Evolutionary conservation across 495 filamentous ascomycete species (phyloP).

Genomic region (Penicillium nucicola): DNA sequence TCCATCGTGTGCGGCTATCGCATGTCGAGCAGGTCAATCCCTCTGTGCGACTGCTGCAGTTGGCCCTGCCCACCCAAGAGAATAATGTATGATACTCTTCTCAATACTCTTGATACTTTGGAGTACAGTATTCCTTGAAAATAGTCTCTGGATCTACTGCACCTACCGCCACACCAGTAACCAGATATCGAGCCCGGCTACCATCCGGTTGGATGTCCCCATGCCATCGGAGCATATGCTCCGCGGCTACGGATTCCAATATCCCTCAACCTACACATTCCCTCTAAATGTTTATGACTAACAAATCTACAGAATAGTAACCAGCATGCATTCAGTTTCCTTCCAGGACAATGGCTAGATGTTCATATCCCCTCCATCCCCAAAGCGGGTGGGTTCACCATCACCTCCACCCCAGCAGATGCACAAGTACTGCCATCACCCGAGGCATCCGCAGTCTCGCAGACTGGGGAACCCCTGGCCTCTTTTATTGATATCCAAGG

Average conservation of each 20-base stretch:
- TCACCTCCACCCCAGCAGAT: slow-evolving; percentile 68
- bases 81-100: slow-evolving; percentile 18
- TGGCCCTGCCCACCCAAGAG: slow-evolving; percentile 30
- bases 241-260: background rate
- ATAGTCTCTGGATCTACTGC: background rate
- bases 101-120: background rate
- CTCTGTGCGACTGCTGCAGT: slow-evolving; percentile 47
- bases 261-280: background rate
- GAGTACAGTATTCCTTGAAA: no score
- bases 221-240: background rate
- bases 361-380: slow-evolving; percentile 64
- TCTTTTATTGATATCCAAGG: slow-evolving; percentile 22
- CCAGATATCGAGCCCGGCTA: background rate
- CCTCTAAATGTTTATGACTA: background rate
- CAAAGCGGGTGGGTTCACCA: slow-evolving; percentile 80
- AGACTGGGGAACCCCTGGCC: slow-evolving; percentile 17
- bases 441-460: slow-evolving; percentile 15
- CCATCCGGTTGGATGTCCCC: background rate
- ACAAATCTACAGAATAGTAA: slow-evolving; percentile 10
- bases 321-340: slow-evolving; percentile 49
- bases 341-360: slow-evolving; percentile 91
- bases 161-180: background rate
- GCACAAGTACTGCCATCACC: slow-evolving; percentile 30
- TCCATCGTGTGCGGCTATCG: slow-evolving; percentile 48
- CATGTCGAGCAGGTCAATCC: slow-evolving; percentile 47